Conservation (phyloP, 1,284 basidiomycete species). For the Apiotrichum mycotoxinovorans region DNA sequence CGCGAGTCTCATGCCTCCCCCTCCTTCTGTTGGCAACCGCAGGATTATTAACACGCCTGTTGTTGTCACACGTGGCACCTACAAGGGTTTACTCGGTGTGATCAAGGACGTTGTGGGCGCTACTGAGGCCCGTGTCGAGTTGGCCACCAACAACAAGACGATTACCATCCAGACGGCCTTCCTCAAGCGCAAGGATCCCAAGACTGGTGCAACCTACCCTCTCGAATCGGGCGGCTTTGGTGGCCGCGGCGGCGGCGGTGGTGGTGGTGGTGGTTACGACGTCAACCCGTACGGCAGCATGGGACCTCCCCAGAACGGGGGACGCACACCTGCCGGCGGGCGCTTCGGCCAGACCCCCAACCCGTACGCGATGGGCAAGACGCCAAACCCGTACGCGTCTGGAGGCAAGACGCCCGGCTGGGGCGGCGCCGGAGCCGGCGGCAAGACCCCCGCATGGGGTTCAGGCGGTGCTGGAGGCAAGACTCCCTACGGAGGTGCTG, state of each 20-base stretch:
- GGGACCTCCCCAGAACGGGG: constrained; percentile 9
- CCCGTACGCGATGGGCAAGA: constrained; percentile 58
- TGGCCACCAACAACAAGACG: constrained; percentile 85
- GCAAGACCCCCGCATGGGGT: constrained; percentile 49
- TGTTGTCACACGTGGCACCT: constrained; percentile 77
- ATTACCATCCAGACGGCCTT: constrained; percentile 80
- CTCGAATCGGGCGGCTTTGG: constrained; percentile 30
- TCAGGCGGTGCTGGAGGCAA: constrained; percentile 50
- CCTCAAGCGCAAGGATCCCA: constrained; percentile 66
- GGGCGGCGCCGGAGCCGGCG: constrained; percentile 3
- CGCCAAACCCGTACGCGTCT: constrained; percentile 68
- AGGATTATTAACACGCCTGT: constrained; percentile 77
- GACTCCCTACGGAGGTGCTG: constrained; percentile 59
- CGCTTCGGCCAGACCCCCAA: constrained; percentile 64
- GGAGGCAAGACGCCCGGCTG: constrained; percentile 56
- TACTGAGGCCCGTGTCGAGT: constrained; percentile 79
- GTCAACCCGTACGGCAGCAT: constrained; percentile 38
- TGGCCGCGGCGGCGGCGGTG: constrained; percentile 16
- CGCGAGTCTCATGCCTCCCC: constrained; percentile 54
- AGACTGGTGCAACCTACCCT: constrained; percentile 51
- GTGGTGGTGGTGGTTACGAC: constrained; percentile 28
- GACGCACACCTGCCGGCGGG: constrained; percentile 45
- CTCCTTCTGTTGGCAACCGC: constrained; percentile 60
- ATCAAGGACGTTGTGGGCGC: constrained; percentile 91
- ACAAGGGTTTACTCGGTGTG: constrained; percentile 86